Conservation (phyloP, 2,329 filamentous ascomycete genomes). For the Epichloe aotearoae region DNA sequence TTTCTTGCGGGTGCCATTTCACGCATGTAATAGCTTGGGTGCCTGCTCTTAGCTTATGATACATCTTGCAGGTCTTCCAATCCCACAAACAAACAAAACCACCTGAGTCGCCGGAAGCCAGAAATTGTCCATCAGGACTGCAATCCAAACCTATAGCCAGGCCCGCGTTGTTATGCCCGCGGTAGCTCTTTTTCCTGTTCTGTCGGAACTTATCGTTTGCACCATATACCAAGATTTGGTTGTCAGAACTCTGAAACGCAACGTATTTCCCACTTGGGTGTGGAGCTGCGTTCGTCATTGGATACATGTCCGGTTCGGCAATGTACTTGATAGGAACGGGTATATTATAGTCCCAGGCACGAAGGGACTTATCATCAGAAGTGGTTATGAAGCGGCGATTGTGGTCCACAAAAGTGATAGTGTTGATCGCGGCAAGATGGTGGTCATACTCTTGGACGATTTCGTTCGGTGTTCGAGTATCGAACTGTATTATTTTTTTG, state of each 20-base stretch:
- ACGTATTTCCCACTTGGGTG: conserved; percentile 92
- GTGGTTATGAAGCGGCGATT: conserved; percentile 95
- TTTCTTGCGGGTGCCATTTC: conserved; percentile 96
- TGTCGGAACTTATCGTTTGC: conserved; percentile 92
- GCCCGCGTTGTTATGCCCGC: conserved; percentile 90
- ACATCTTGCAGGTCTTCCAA: conserved; percentile 99
- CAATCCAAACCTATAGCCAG: conserved; percentile 84
- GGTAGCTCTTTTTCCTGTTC: conserved; percentile 93
- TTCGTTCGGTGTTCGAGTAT: conserved; percentile 63
- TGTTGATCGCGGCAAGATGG: conserved; percentile 95
- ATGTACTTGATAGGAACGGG: conserved; percentile 98
- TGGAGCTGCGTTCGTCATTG: conserved; percentile 70
- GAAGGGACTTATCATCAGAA: conserved; percentile 88
- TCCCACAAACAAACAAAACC: conserved; percentile 96
- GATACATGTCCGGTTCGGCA: conserved; percentile 95
- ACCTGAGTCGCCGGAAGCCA: conserved; percentile 73
- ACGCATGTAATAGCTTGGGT: conserved; percentile 74
- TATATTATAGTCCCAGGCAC: conserved; percentile 97
- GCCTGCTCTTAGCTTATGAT: conserved; percentile 82
- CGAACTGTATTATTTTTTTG: conserved; percentile 98
- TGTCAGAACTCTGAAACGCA: conserved; percentile 85
- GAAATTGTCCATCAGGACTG: conserved; percentile 82
- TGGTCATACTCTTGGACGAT: conserved; percentile 97
- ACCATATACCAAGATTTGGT: conserved; percentile 93
- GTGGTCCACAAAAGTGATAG: conserved; percentile 89